Conservation (phyloP, 768 basidiomycete species). For the Tylopilus plumbeoviolaceoides region DNA sequence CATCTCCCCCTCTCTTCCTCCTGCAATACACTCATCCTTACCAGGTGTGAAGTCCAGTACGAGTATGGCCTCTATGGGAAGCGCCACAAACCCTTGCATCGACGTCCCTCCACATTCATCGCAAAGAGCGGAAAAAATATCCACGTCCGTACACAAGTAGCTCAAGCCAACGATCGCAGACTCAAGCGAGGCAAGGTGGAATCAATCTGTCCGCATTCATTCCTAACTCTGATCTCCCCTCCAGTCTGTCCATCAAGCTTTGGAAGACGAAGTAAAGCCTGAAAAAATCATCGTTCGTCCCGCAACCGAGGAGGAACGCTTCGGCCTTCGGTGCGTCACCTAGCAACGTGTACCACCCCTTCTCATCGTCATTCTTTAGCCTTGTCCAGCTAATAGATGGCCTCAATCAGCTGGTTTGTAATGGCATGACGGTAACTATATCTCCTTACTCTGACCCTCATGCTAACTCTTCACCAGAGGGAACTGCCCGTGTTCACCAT, state of each 20-base stretch:
- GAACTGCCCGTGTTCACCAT: conserved; percentile 85
- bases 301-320: conserved; percentile 62
- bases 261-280: conserved; percentile 69
- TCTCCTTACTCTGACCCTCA: not conserved
- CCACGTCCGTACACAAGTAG: conserved; percentile 45
- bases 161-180: conserved; percentile 49
- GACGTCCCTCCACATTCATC: conserved; percentile 53
- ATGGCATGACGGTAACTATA: conserved; percentile 49
- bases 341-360: not conserved
- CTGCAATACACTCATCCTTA: not conserved
- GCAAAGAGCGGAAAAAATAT: conserved; percentile 61
- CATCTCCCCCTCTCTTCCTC: conserved; percentile 3
- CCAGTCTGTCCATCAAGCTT: conserved; percentile 69
- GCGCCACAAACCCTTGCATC: conserved; percentile 43
- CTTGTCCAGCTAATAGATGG: conserved; percentile 70
- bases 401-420: conserved; percentile 46
- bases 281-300: conserved; percentile 51
- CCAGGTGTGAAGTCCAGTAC: conserved; percentile 77
- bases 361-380: conserved; percentile 35
- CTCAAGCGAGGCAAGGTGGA: conserved; percentile 55
- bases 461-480: conserved; percentile 40
- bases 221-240: not conserved
- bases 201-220: not conserved
- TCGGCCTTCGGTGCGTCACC: conserved; percentile 63
- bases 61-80: conserved; percentile 69